Evolutionary conservation across 805 yeast genomes (phyloP).

Genomic region (Wickerhamomyces chambardii): DNA sequence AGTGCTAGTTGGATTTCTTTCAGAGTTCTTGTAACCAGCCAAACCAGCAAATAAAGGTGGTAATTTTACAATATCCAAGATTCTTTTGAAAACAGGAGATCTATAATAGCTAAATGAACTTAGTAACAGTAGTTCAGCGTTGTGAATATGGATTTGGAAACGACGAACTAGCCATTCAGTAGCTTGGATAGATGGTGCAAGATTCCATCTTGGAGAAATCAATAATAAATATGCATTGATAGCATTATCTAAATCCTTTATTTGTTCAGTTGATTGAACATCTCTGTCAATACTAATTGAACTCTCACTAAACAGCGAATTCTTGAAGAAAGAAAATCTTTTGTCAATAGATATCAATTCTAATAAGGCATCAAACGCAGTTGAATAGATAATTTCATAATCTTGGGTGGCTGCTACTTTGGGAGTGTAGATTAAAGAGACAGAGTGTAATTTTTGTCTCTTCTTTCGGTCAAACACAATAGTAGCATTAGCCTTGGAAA

Average conservation of each 20-base stretch:
- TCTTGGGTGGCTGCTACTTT: conserved; percentile 93
- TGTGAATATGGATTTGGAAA: conserved; percentile 75
- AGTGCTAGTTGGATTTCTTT: conserved; percentile 53
- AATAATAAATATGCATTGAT: conserved; percentile 67
- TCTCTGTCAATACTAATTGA: conserved; percentile 74
- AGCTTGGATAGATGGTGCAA: conserved; percentile 71
- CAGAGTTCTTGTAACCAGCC: conserved; percentile 52
- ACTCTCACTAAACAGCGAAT: conserved; percentile 75
- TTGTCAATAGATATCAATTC: conserved; percentile 65
- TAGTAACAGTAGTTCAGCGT: conserved; percentile 63
- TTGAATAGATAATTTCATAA: conserved; percentile 68
- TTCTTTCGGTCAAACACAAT: conserved; percentile 80
- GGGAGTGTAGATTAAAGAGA: conserved; percentile 80
- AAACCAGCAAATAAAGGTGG: conserved; percentile 81
- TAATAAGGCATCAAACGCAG: conserved; percentile 66
- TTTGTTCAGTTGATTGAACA: conserved; percentile 72
- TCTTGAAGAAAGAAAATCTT: conserved; percentile 63
- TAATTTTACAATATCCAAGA: conserved; percentile 62
- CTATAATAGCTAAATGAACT: conserved; percentile 76
- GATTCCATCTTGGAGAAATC: conserved; percentile 66
- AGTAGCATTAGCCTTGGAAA: conserved; percentile 55
- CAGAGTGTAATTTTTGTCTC: conserved; percentile 80
- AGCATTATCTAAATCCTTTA: conserved; percentile 64
- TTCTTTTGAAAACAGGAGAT: conserved; percentile 63
- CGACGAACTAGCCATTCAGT: conserved; percentile 94